These are phyloP conservation scores for Stellera chamaejasme DNA, from an alignment of 345 rosid species.

Conservation along the genomic window DNA sequence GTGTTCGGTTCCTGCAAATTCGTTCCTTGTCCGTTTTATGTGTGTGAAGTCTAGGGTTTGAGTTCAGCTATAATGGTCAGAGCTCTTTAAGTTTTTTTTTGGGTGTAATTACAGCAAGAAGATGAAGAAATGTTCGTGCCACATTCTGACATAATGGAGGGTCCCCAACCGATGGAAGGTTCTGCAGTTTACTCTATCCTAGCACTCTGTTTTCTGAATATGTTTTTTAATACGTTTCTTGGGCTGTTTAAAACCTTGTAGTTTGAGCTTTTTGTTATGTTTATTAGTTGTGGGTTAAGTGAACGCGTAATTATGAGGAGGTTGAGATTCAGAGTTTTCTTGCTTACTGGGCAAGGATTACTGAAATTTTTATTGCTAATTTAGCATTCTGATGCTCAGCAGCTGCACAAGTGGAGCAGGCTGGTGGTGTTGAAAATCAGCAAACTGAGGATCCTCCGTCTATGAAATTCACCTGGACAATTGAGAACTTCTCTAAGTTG, in stretches of 20 bases:
- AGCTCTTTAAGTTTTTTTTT: constrained; percentile 9
- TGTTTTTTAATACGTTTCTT: background rate
- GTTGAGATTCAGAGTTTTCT: background rate
- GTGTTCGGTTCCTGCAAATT: constrained; percentile 21
- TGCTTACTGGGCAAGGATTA: background rate
- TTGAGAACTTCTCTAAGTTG: constrained; percentile 31
- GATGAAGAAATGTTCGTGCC: constrained; percentile 41
- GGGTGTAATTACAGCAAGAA: constrained; percentile 58
- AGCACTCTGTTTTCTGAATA: background rate
- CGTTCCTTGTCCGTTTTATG: background rate
- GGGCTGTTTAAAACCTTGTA: background rate
- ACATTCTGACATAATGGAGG: constrained; percentile 22
- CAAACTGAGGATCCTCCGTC: constrained; percentile 24
- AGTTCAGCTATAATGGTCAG: constrained; percentile 4
- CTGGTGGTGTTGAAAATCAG: background rate
- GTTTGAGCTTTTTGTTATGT: background rate
- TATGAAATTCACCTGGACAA: constrained; percentile 36
- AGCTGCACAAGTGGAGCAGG: too few species aligned
- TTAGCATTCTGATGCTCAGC: too few species aligned
- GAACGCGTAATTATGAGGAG: too few species aligned
- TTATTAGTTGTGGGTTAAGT: background rate
- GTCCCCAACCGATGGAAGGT: constrained; percentile 48
- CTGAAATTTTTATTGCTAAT: background rate
- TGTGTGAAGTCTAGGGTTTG: constrained; percentile 21
- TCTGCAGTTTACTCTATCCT: background rate